Evolutionary conservation across 371 early-diverging fungal species (phyloP), one percentile per base, ranked within the genome.

Genomic region (Mucor sp.): DNA sequence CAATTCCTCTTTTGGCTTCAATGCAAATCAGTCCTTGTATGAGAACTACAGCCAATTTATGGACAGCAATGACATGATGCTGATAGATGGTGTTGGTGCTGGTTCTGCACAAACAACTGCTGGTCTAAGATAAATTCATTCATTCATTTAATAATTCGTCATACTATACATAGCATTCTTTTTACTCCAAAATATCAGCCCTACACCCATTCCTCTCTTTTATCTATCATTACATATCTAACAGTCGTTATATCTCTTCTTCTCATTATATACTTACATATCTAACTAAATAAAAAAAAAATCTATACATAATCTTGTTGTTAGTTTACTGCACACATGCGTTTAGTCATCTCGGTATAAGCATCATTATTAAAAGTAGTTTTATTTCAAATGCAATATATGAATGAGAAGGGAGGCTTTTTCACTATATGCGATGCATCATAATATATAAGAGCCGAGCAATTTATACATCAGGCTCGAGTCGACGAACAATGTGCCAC

Each of bases 401-500:
- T 21, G 21, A 47, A 21, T 47, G 8, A 47, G 19, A 47, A 19
- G 47, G 47, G 47, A 47, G 19, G 11, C 37, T 35, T 12, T 12
- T 12, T 35, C 37, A 6, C 12, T 35, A 3, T 35, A 35, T 35
- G 33, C 33, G 14, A 37, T 37, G 37, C 14, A 37, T 5, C 14
- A 37, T 1, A 14, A 5, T 17, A 41, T 41, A 41, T 2, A 53
- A 53, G 27, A 53, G 53, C 53, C 53, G 53, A 53, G 14, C 9
- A 33, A 11, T 33, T 57, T 57, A 57, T 33, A 30, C 25, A 39
- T 32, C 14, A 12, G 53, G 35, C 58, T 70, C 62, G 53, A 70
- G 62, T 62, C 66, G 65, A 62, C 66, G 66, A 17, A 84, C 74
- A 14, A 84, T 75, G 69, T 84, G 84, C 84, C 84, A 84, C 50